Evolutionary conservation across 2,329 filamentous ascomycete species (phyloP).

Genomic region (Cercospora sp.): DNA sequence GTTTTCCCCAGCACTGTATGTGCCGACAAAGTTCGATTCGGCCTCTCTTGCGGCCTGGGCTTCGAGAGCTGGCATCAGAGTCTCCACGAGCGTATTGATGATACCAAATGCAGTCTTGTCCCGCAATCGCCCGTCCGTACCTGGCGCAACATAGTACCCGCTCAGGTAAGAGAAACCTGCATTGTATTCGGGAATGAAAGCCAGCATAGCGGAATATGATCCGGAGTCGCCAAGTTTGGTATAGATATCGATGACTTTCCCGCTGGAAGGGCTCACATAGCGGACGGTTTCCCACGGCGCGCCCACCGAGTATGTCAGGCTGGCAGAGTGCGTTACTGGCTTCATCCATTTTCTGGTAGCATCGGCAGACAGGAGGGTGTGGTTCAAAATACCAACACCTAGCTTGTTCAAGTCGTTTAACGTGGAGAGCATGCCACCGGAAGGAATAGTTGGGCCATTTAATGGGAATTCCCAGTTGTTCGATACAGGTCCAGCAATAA

Average conservation of each 20-base stretch:
- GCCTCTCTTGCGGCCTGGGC: not conserved
- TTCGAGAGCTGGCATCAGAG: not conserved
- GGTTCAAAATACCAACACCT: slow-evolving; percentile 3
- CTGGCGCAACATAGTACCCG: not conserved
- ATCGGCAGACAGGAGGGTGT: slow-evolving; percentile 26
- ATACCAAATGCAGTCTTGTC: not conserved
- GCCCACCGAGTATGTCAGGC: slow-evolving; percentile 44
- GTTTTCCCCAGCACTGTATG: not conserved
- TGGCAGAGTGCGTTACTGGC: slow-evolving; percentile 41
- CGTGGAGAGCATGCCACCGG: slow-evolving; percentile 7
- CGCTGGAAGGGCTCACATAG: slow-evolving; percentile 13
- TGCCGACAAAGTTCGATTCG: not conserved
- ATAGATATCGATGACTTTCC: slow-evolving; percentile 49
- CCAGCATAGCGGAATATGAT: slow-evolving; percentile 28
- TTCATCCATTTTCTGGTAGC: slow-evolving; percentile 50
- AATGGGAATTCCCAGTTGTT: not conserved
- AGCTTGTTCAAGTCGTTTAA: slow-evolving; percentile 11
- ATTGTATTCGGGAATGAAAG: slow-evolving; percentile 50
- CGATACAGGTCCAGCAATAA: not conserved
- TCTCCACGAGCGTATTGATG: not conserved
- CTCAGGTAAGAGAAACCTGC: slow-evolving; percentile 44
- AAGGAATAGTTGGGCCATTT: not conserved
- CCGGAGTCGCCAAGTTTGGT: slow-evolving; percentile 49
- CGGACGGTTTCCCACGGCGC: slow-evolving; percentile 50
- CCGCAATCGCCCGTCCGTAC: not conserved